Percentiles rank a stretch among this genome's conserved stretches.
Evolutionary conservation across 2,329 filamentous ascomycete genomes (phyloP).

Genomic region (Teratosphaeriaceae sp.): DNA sequence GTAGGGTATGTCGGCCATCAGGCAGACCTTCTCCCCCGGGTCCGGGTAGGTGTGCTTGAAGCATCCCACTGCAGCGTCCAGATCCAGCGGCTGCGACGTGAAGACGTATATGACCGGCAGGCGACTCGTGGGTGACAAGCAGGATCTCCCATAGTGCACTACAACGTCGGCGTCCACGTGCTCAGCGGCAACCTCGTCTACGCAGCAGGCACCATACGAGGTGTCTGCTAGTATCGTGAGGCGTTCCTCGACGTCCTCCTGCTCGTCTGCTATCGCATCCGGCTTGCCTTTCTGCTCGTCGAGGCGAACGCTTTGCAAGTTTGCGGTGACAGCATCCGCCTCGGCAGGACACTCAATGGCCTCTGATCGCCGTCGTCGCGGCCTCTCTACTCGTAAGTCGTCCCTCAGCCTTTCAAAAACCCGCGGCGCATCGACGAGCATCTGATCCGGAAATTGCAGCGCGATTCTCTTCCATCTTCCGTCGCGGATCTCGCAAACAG

Average conservation of each 20-base stretch:
- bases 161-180: conserved; percentile 87
- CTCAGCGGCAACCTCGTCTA: conserved; percentile 93
- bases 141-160: conserved; percentile 89
- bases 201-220: conserved; percentile 93
- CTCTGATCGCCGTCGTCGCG: background rate
- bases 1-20: conserved; percentile 90
- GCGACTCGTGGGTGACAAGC: conserved; percentile 80
- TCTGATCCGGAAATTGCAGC: conserved; percentile 91
- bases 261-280: conserved; percentile 17
- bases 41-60: conserved; percentile 66
- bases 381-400: conserved; percentile 33
- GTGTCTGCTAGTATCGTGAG: conserved; percentile 91
- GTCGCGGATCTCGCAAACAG: conserved; percentile 65
- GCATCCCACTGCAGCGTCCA: conserved; percentile 49
- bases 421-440: conserved; percentile 78
- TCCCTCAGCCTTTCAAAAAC: conserved; percentile 62
- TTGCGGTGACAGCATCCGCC: conserved; percentile 4
- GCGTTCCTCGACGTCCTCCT: conserved; percentile 34
- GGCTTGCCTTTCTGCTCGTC: background rate
- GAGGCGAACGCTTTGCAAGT: background rate
- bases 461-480: conserved; percentile 71
- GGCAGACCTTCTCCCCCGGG: conserved; percentile 56
- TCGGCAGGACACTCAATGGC: background rate
- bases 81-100: conserved; percentile 64
- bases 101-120: conserved; percentile 89